A percentile compares a stretch with the other conserved stretches of the same genome.
Conservation (phyloP, 2,329 filamentous ascomycete genomes). For the Fonsecaea erecta region DNA sequence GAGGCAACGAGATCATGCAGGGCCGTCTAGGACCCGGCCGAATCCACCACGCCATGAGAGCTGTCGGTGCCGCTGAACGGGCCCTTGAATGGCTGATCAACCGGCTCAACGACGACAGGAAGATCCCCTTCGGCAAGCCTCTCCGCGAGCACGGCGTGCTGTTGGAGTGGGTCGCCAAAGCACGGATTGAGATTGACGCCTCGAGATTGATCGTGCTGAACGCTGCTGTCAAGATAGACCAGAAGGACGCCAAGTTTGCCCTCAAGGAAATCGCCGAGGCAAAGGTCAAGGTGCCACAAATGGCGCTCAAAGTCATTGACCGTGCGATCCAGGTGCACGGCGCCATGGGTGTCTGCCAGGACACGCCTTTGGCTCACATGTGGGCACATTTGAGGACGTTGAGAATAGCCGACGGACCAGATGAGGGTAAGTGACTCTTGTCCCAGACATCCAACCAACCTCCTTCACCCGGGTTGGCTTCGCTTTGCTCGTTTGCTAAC, state of each 20-base stretch:
- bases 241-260: constrained; percentile 82
- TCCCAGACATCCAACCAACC: constrained; percentile 73
- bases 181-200: constrained; percentile 90
- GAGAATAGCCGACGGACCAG: constrained; percentile 87
- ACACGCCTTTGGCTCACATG: constrained; percentile 79
- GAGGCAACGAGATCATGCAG: constrained; percentile 98
- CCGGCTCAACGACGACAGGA: constrained; percentile 86
- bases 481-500: neutral
- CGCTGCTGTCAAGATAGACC: constrained; percentile 93
- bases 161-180: constrained; percentile 90
- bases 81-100: constrained; percentile 95
- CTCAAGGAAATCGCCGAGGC: constrained; percentile 93
- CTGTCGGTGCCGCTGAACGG: constrained; percentile 85
- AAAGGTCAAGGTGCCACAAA: constrained; percentile 86
- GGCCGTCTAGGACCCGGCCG: constrained; percentile 92
- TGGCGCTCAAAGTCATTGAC: constrained; percentile 87
- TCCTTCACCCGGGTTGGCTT: too few relatives aligned
- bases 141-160: constrained; percentile 91
- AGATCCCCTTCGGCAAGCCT: constrained; percentile 88
- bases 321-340: constrained; percentile 92
- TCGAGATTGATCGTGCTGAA: constrained; percentile 89
- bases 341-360: constrained; percentile 87
- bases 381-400: constrained; percentile 82
- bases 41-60: constrained; percentile 97
- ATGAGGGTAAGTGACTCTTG: constrained; percentile 82